Evolutionary conservation across 495 filamentous ascomycete genomes (phyloP), one percentile per base, ranked within the genome.

Genomic region (Neurospora sp.): DNA sequence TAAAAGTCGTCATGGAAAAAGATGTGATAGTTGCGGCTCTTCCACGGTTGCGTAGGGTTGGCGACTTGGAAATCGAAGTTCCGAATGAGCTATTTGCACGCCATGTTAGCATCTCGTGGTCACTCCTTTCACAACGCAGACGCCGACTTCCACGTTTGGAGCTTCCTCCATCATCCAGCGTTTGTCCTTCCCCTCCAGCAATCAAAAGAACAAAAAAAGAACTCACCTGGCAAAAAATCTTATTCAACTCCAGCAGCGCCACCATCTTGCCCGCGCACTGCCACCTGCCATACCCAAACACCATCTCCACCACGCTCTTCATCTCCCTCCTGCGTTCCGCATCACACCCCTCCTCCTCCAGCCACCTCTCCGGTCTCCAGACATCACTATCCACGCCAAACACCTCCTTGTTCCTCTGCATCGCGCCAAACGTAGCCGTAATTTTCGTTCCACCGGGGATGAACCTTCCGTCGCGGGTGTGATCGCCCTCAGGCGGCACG

Each of bases 341-440:
- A 18, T 76, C 53, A 0, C 27, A 61, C 1, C 53, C 53, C 27
- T 61, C 75, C 7, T 76, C 75, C 18, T 86, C 83, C n/a, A 89
- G 78, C 83, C 86, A 91, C 45, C 88, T 79, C 72, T 88, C 88
- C 0, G 89, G 89, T 0, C 85, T 78, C 71, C 87, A 91, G 2
- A 81, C 53, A 31, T 85, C 78, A 1, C 78, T 81, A 74, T 88
- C 85, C 16, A 79, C 76, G 2, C 88, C 88, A 70, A 83, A 90
- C 0, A 87, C 73, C 8, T 77, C 76, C 12, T 75, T 74, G 38
- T 82, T 79, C 0, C 79, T 77, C 14, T 83, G 39, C 35, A 82
- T 74, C 22, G 70, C 70, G 74, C 76, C 80, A 42, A 76, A 80
- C 72, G 88, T 88, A 41, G 85, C 81, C 10, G 83, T 86, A 20